Evolutionary conservation across 2,329 filamentous ascomycete genomes (phyloP).

Genomic region (Clarireedia paspali): DNA sequence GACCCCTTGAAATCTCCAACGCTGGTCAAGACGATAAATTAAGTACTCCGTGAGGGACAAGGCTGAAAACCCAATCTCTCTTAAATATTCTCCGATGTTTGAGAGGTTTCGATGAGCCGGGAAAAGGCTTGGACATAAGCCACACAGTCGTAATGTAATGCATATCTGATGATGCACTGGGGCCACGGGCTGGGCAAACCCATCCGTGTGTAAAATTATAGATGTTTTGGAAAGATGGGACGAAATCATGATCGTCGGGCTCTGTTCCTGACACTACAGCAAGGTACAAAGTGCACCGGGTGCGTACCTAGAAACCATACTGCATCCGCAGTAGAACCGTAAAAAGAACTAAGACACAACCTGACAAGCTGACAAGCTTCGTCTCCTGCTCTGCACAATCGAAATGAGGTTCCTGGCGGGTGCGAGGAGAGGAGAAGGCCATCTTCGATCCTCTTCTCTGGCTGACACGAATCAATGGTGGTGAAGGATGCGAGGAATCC

Average conservation of each 20-base stretch:
- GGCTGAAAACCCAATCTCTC: conserved; percentile 9
- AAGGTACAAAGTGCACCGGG: not conserved
- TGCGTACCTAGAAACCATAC: not conserved
- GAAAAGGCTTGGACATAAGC: not conserved
- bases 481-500: too few species aligned
- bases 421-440: too few species aligned
- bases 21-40: not conserved
- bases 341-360: not conserved
- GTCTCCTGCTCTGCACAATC: too few species aligned
- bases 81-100: conserved; percentile 8
- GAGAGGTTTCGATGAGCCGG: not conserved
- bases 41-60: not conserved
- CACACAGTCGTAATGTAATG: conserved; percentile 2
- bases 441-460: too few species aligned
- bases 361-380: too few species aligned
- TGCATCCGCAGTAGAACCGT: not conserved
- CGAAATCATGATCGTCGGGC: conserved; percentile 8
- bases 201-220: not conserved
- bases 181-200: not conserved
- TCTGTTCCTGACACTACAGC: conserved; percentile 5
- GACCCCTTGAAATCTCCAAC: not conserved
- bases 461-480: not conserved
- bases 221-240: conserved; percentile 9
- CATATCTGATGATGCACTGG: not conserved
- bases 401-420: too few species aligned